phyloP scores from a whole-genome alignment of 495 filamentous ascomycete genomes.

The Penicillium ochrochloron region DNA sequence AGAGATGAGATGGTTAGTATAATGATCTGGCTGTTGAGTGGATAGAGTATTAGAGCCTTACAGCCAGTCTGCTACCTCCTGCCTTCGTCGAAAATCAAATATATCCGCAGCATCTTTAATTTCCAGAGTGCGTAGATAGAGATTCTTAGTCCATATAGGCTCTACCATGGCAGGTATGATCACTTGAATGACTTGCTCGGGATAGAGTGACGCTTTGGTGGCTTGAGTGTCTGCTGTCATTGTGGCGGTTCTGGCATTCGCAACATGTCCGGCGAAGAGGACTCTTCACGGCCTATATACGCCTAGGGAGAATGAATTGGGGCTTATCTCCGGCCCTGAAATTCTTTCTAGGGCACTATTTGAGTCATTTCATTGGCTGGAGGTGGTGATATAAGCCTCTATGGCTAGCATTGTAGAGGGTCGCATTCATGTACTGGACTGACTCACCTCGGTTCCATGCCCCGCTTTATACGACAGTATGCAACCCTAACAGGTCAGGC shows the following conservation, averaged over 20 bases:
- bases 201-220: constrained; percentile 19
- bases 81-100: constrained; percentile 27
- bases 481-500: neutral
- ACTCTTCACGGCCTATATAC: neutral
- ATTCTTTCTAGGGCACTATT: neutral
- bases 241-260: neutral
- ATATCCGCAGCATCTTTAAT: constrained; percentile 26
- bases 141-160: constrained; percentile 26
- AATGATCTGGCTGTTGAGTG: no score
- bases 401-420: neutral
- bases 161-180: constrained; percentile 20
- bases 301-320: neutral
- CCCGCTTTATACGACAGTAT: constrained; percentile 3
- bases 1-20: neutral
- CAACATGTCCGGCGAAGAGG: neutral
- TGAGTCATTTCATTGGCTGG: neutral
- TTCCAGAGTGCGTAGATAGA: constrained; percentile 26
- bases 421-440: neutral
- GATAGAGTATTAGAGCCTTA: no score
- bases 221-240: constrained; percentile 12
- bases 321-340: neutral
- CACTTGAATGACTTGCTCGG: constrained; percentile 22
- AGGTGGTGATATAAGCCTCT: neutral
- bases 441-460: constrained; percentile 3
- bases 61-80: constrained; percentile 38